A percentile compares a stretch with the other conserved stretches of the same genome.
These are phyloP conservation scores for Cornus kousa DNA, from an alignment of 148 eudicot genomes.

Conservation along the genomic window DNA sequence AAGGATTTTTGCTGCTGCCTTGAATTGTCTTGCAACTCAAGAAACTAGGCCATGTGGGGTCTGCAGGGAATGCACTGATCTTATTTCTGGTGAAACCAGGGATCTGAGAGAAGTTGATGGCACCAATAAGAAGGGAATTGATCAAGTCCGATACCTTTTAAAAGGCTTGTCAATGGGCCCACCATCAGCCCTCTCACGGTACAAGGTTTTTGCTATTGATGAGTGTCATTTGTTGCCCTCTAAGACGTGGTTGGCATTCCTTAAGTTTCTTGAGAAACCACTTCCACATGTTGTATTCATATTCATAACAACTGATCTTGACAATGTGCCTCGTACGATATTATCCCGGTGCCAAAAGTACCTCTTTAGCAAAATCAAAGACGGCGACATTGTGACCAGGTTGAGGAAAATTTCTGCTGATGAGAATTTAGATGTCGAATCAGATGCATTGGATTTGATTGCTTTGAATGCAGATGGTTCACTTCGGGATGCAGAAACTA, in stretches of 20 bases:
- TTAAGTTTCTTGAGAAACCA: slow-evolving; percentile 81
- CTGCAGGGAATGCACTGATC: slow-evolving; percentile 77
- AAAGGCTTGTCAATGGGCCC: slow-evolving; percentile 50
- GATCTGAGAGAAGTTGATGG: slow-evolving; percentile 70
- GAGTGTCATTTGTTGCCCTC: slow-evolving; percentile 91
- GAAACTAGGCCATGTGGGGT: slow-evolving; percentile 90
- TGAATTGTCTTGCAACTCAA: slow-evolving; percentile 85
- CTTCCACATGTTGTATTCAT: slow-evolving; percentile 69
- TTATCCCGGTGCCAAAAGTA: slow-evolving; percentile 88
- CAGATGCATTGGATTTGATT: slow-evolving; percentile 90
- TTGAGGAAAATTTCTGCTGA: slow-evolving; percentile 62
- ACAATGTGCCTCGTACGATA: slow-evolving; percentile 81
- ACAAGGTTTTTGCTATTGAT: slow-evolving; percentile 64
- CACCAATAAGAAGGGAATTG: slow-evolving; percentile 70
- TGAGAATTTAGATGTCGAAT: slow-evolving; percentile 74
- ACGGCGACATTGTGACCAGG: slow-evolving; percentile 66
- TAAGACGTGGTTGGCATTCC: slow-evolving; percentile 77
- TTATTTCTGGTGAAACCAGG: slow-evolving; percentile 63
- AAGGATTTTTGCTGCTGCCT: slow-evolving; percentile 77
- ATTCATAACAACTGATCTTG: slow-evolving; percentile 79
- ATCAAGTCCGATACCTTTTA: slow-evolving; percentile 52
- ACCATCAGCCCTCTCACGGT: slow-evolving; percentile 47
- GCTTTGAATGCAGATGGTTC: slow-evolving; percentile 94
- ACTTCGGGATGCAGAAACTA: slow-evolving; percentile 93
- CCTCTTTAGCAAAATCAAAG: slow-evolving; percentile 78